phyloP scores from a whole-genome alignment of 2,329 filamentous ascomycete genomes.

The Colletotrichum trifolii region DNA sequence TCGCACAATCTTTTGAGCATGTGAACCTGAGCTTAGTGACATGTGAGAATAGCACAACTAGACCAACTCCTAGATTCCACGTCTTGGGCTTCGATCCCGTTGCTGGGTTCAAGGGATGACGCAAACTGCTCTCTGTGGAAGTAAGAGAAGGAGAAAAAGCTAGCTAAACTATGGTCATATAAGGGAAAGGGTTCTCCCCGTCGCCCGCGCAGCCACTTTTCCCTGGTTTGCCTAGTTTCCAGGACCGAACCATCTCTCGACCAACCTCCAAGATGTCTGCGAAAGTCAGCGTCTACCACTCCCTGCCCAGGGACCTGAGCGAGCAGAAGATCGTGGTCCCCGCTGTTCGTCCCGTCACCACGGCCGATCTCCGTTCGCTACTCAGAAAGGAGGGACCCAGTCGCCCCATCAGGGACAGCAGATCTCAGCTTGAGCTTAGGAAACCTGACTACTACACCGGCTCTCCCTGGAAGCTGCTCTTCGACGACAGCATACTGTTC shows the following conservation, averaged over 20 bases:
- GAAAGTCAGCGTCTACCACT: conserved; percentile 18
- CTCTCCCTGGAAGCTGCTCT: conserved; percentile 23
- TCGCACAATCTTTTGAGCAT: too few relatives aligned
- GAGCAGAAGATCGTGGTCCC: conserved; percentile 13
- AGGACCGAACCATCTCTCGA: not conserved
- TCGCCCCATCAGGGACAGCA: conserved; percentile 11
- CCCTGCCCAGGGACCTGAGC: conserved; percentile 22
- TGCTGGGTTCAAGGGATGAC: too few relatives aligned
- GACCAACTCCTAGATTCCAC: too few relatives aligned
- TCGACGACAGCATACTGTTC: conserved; percentile 25
- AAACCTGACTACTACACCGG: conserved; percentile 30
- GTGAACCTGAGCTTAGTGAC: too few relatives aligned
- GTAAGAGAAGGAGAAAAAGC: not conserved
- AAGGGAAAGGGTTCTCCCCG: not conserved
- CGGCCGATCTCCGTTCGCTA: conserved; percentile 9
- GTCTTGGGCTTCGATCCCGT: too few relatives aligned
- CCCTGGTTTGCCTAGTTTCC: not conserved
- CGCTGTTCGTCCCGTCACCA: conserved; percentile 10
- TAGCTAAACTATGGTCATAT: not conserved
- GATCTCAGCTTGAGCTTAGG: conserved; percentile 6
- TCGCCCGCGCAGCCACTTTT: not conserved
- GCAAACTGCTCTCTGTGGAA: too few relatives aligned
- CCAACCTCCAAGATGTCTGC: conserved; percentile 1
- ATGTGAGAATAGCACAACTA: too few relatives aligned
- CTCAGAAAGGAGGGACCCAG: conserved; percentile 5